phyloP scores from a whole-genome alignment of 257 asterid genomes.

The Solanum piurae region DNA sequence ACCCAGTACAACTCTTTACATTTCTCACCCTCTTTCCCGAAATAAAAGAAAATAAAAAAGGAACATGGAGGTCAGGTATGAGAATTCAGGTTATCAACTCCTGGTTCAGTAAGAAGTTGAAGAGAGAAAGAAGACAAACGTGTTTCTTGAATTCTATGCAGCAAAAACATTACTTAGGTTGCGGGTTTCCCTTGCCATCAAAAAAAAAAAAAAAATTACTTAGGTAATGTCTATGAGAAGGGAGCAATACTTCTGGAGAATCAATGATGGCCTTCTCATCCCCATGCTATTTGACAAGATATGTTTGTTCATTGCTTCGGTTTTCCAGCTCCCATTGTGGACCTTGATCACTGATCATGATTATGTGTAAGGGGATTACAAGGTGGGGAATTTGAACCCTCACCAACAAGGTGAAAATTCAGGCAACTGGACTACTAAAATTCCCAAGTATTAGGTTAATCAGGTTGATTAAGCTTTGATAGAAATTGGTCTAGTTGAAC shows the following conservation, averaged over 20 bases:
- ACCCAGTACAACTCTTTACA: not conserved
- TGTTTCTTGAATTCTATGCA: not conserved
- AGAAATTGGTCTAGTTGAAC: not conserved
- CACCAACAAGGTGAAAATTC: not conserved
- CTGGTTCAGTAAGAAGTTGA: not conserved
- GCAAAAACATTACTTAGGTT: not conserved
- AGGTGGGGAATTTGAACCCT: not conserved
- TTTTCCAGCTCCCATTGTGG: not conserved
- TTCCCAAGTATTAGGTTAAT: not conserved
- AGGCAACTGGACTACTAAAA: not conserved
- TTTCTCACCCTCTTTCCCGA: not conserved
- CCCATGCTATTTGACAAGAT: not conserved
- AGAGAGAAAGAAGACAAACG: not conserved
- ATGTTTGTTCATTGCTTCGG: not conserved
- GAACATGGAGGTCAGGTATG: not conserved
- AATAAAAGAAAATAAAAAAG: not conserved
- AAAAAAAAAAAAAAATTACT: not conserved
- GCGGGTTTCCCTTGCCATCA: too few relatives aligned
- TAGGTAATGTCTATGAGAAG: not conserved
- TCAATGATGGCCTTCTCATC: not conserved
- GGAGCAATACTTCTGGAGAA: not conserved
- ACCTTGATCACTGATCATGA: not conserved
- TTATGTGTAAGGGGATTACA: not conserved
- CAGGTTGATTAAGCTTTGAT: not conserved
- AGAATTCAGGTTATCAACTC: not conserved